Base-by-base conservation (phyloP, 768 basidiomycete species). In the Pulveroboletus sp. region DNA sequence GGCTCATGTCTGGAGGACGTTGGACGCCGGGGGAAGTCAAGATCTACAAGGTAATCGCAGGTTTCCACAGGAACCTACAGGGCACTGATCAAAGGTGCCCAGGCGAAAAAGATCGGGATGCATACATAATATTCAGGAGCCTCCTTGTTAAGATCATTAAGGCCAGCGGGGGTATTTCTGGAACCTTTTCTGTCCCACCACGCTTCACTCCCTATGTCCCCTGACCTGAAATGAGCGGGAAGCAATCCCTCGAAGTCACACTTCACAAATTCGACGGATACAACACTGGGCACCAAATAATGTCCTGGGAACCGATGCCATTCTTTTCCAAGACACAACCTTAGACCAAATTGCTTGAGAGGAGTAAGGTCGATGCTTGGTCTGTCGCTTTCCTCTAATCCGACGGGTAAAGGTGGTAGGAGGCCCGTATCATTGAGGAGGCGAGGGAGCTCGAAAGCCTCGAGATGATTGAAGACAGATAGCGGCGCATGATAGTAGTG, bases 251-350 rank as follows among this genome's bases (percentile, higher is more conserved):
- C 78, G 58, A 98, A 97, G 50, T 87, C 92, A 68, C 87, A 93
- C 73, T 93, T 89, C 66, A 98, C 74, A 69, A 93, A 97, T 50
- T 85, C 78, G n/a, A 95, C 82, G 26, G 81, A 76, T 50, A 98
- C 71, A 26, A 82, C 87, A 50, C 85, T 79, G 2, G 94, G 93
- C 18, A 98, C 78, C 42, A 95, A 77, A 68, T 88, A 97, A 65
- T 88, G 86, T 4, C 91, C 82, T 3, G 93, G 89, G 75, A 93
- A 99, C 21, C 95, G 79, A 63, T 97, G 76, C 96, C 96, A 99
- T 69, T 99, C 96, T 66, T 93, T 94, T 42, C 86, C 91, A 44
- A 88, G 75, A 69, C 96, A 99, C 1, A 99, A 63, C 27, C 76
- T 81, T 50, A 98, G 70, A 49, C 83, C 78, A 59, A 93, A 81